Base-by-base conservation (phyloP, 148 eudicot species). In the Camellia japonica region DNA sequence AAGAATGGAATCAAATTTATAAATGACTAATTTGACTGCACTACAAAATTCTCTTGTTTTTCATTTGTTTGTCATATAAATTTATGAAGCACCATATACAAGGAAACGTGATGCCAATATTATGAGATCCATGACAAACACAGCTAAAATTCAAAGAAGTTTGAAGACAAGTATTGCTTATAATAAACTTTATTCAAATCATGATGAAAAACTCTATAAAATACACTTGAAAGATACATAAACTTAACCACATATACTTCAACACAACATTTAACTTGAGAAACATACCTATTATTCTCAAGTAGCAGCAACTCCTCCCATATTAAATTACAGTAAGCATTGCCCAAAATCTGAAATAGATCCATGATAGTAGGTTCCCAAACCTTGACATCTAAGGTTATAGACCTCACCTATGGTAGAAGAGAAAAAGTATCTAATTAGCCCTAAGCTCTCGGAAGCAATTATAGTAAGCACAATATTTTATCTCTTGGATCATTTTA, bases 301-400 rank as follows among this genome's bases (percentile, higher is more conserved):
- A 72, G 86, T 79, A 80, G 86, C 68, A 89, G 89, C 81, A 80
- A 80, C 80, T 88, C 91, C 88, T 94, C 98, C 98, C 98, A 94
- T 60, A 94, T 88, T 72, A 95, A 91, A 82, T 94, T 94, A 85
- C 93, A 91, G 77, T 87, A 94, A 68, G 84, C 76, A 78, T 94
- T 94, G 23, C 98, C 98, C 72, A 94, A 90, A 67, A 81, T 89
- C 77, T 80, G 82, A 78, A 94, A 93, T 66, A 94, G 79, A 68
- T 93, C 93, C 86, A 94, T 83, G 69, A 94, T 79, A 30, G 93
- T 87, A 46, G 91, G 90, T 83, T 94, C 98, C 98, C 98, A 94
- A 70, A 93, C 98, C 89, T 82, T 94, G 80, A 94, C 98, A 81
- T 94, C 98, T 80, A 93, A 85, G 73, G 90, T 94, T 75, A 94